Percentiles rank a stretch among this genome's conserved stretches.
Evolutionary conservation across 768 basidiomycete species (phyloP).

Genomic region (Termitomyces sp.): DNA sequence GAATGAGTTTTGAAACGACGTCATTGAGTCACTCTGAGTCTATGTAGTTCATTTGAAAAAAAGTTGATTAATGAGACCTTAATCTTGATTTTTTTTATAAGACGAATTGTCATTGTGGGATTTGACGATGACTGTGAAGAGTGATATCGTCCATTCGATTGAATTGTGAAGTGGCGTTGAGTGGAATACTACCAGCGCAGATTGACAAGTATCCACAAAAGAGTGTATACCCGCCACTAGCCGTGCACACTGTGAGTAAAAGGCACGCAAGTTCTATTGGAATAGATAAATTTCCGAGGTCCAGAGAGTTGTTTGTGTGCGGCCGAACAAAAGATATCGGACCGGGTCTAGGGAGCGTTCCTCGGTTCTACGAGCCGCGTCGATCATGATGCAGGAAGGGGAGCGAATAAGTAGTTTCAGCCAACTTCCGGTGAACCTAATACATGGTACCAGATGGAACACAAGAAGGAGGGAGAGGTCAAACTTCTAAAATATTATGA

Average conservation of each 20-base stretch:
- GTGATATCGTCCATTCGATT: too few species aligned
- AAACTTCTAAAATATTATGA: background rate
- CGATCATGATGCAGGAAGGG: too few species aligned
- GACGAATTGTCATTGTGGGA: too few species aligned
- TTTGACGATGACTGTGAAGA: too few species aligned
- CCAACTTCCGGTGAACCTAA: too few species aligned
- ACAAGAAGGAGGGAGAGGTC: background rate
- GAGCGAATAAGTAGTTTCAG: too few species aligned
- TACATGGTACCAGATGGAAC: background rate
- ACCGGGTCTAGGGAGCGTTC: background rate
- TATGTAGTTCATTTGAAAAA: too few species aligned
- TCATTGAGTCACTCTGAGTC: background rate
- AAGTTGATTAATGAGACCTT: background rate
- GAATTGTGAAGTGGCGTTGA: too few species aligned
- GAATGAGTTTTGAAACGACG: background rate
- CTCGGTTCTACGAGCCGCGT: background rate
- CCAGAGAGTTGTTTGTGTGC: background rate
- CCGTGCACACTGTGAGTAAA: too few species aligned
- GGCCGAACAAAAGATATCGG: background rate
- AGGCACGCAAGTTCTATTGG: background rate
- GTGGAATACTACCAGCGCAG: too few species aligned
- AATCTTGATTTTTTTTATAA: too few species aligned
- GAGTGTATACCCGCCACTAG: background rate
- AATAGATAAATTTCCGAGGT: background rate
- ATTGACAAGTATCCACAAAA: too few species aligned